Evolutionary conservation across 495 filamentous ascomycete genomes (phyloP).

Genomic region (Lichina pygmaea): DNA sequence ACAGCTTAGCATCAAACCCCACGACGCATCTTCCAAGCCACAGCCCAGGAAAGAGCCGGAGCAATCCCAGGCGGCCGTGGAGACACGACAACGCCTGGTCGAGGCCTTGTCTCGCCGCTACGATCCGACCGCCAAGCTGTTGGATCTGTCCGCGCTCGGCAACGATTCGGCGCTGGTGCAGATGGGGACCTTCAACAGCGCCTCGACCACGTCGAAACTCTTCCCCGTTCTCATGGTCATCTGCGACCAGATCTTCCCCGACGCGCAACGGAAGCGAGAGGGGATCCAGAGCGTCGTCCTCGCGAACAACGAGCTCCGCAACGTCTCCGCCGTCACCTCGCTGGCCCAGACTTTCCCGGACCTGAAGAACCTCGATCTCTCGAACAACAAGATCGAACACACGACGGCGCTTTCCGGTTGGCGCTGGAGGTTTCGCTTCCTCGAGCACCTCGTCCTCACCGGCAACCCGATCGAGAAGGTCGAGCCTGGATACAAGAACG

Average conservation of each 20-base stretch:
- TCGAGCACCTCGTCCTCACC: constrained; percentile 53
- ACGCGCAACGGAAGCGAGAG: constrained; percentile 33
- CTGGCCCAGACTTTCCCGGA: constrained; percentile 54
- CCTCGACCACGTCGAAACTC: constrained; percentile 52
- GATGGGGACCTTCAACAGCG: constrained; percentile 49
- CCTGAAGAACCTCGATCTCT: constrained; percentile 63
- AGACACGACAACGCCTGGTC: constrained; percentile 14
- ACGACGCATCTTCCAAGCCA: constrained; percentile 5
- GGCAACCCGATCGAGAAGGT: constrained; percentile 45
- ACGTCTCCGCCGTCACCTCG: constrained; percentile 37
- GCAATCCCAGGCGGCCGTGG: constrained; percentile 9
- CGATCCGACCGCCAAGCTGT: constrained; percentile 34
- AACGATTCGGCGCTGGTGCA: constrained; percentile 35
- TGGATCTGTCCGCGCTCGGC: constrained; percentile 52
- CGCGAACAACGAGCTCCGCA: constrained; percentile 43
- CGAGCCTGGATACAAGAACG: constrained; percentile 31
- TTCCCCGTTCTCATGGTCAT: constrained; percentile 74
- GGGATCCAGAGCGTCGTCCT: constrained; percentile 54
- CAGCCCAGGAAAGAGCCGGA: background rate
- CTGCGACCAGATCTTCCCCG: constrained; percentile 43
- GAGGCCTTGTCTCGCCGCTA: constrained; percentile 50
- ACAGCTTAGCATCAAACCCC: constrained; percentile 23
- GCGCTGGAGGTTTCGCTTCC: constrained; percentile 46
- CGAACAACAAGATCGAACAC: constrained; percentile 44
- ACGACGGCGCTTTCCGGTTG: constrained; percentile 31